Evolutionary conservation across 163 green algal species (phyloP), one percentile per base, ranked within the genome.

Genomic region (Volvox carteri): DNA sequence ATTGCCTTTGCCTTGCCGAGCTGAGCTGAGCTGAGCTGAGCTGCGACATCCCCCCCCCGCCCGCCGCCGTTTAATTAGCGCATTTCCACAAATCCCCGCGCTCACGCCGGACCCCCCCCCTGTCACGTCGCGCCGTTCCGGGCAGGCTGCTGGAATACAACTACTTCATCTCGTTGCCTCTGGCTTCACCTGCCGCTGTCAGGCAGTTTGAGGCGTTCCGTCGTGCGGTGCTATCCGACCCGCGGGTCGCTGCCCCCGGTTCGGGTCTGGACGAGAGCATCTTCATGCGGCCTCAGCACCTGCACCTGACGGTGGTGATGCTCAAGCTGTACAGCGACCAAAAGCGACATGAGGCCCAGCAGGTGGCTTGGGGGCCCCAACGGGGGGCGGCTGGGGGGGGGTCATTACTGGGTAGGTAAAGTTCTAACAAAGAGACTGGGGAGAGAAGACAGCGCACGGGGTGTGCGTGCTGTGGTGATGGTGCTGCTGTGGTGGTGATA

Each of bases 291-390:
- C 35, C 85, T 52, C 62, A 87, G 79, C 67, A 92, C 65, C 92
- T 95, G 58, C 92, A 95, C 73, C 81, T 95, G 1, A 95, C 92
- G 8, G 48, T 95, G 37, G 84, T 88, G 14, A 95, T 95, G 92
- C 88, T 95, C 19, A 95, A 95, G 77, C 90, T 95, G 60, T 95
- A 94, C 90, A 93, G 80, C 39, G 91, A 94, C 54, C 79, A 90
- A 44, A 67, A 60, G 37, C 48, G 91, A 12, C 76, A 92, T 56
- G 58, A 70, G 41, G 91, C 89, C 28, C 37, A 30, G 23, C 58
- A 87, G 58, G 74, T 85, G 46, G 62, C 70, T 0, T 30, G 48
- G 75, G 6, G 48, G 75, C 28, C 18, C 19, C 9, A 21, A 4
- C 6, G 73, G 73, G 4, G 73, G 44, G 25, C 18, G 73, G 44